A percentile compares a stretch with the other conserved stretches of the same genome.
Conservation (phyloP, 257 asterid species). For the Solanum pinnatisectum region DNA sequence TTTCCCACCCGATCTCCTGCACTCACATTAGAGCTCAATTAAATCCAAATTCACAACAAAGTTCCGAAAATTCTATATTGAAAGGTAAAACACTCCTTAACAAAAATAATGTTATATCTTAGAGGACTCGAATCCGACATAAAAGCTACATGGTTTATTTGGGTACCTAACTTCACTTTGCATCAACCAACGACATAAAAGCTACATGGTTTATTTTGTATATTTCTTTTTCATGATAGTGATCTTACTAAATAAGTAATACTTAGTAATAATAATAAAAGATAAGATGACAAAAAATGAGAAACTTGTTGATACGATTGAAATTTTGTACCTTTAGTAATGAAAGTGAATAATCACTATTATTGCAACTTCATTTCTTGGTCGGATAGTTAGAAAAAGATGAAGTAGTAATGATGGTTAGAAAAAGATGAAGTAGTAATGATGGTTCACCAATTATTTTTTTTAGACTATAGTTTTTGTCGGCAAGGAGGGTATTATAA, state of each 20-base stretch:
- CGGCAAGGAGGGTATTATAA: neutral
- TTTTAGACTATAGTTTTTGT: neutral
- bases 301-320: neutral
- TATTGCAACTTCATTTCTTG: neutral
- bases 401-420: neutral
- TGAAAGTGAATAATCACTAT: neutral
- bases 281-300: neutral
- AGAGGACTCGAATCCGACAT: neutral
- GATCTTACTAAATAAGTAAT: neutral
- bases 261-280: neutral
- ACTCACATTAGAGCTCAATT: no score
- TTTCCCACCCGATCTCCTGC: accelerated
- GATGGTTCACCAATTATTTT: neutral
- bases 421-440: neutral
- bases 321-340: neutral
- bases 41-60: no score
- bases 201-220: neutral
- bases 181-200: neutral
- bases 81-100: accelerated
- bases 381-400: neutral
- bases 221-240: neutral
- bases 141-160: neutral
- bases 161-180: neutral
- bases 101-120: no score
- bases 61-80: accelerated